These are phyloP conservation scores for Piper longum DNA, from an alignment of 164 flowering plant genomes.

Conservation along the genomic window DNA sequence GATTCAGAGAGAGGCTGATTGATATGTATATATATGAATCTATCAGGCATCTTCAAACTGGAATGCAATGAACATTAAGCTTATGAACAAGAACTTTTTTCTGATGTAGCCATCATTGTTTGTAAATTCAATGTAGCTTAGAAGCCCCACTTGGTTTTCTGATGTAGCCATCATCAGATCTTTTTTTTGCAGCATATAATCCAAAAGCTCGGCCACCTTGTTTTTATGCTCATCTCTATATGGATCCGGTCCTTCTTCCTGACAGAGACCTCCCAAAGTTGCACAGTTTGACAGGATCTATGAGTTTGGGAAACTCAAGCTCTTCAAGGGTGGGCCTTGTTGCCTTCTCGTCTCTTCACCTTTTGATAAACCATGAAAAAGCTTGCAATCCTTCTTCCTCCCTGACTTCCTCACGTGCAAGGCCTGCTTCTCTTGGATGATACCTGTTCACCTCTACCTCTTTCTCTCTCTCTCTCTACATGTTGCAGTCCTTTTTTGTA, in stretches of 20 bases:
- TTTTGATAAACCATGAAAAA: constrained; percentile 14
- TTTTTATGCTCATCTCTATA: constrained; percentile 35
- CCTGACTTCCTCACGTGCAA: constrained; percentile 29
- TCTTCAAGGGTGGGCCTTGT: neutral
- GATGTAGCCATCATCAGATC: neutral
- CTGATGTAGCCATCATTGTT: too few relatives aligned
- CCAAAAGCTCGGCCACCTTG: constrained; percentile 33
- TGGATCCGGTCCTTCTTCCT: constrained; percentile 36
- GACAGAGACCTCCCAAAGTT: constrained; percentile 13
- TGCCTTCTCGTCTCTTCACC: constrained; percentile 5
- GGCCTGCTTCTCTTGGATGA: neutral
- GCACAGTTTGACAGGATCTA: constrained; percentile 20
- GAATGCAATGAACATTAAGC: too few relatives aligned
- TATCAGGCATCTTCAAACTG: too few relatives aligned
- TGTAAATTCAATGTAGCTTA: too few relatives aligned
- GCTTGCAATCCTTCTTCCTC: constrained; percentile 10
- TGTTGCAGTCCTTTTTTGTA: neutral
- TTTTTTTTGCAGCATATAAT: neutral
- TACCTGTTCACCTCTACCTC: neutral
- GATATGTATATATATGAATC: too few relatives aligned
- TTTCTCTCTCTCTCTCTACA: constrained; percentile 3
- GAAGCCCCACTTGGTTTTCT: neutral
- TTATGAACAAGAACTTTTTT: too few relatives aligned
- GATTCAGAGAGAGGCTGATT: too few relatives aligned
- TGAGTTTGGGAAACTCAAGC: constrained; percentile 15